These are phyloP conservation scores for Aristolochia fimbriata DNA, from an alignment of 164 flowering plant species.

Conservation along the genomic window DNA sequence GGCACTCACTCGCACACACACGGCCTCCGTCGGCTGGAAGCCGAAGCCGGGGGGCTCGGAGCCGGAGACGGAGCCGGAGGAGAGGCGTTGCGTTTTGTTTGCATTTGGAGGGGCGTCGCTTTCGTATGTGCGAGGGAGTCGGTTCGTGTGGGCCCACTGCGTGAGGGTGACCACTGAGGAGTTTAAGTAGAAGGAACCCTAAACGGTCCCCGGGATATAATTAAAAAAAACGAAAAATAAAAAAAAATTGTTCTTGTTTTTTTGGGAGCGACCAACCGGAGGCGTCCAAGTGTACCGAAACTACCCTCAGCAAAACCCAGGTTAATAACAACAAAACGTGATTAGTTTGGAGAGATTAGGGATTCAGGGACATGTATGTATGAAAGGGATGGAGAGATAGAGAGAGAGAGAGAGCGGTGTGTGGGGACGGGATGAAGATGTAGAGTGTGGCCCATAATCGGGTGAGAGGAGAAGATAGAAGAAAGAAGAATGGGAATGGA, in stretches of 20 bases:
- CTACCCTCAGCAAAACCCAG: too few species aligned
- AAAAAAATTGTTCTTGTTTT: too few species aligned
- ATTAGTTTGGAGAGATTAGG: neutral
- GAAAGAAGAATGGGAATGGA: neutral
- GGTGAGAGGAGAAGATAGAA: neutral
- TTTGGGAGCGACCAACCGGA: slow-evolving; percentile 34
- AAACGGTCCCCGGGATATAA: neutral
- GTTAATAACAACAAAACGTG: too few species aligned
- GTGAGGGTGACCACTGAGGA: slow-evolving; percentile 2
- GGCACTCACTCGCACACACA: too few species aligned
- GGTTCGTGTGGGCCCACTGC: slow-evolving; percentile 30
- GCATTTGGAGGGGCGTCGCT: slow-evolving; percentile 39
- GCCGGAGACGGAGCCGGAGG: too few species aligned
- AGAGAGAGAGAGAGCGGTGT: too few species aligned
- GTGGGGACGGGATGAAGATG: neutral
- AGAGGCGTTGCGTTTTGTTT: slow-evolving; percentile 6
- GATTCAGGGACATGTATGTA: neutral
- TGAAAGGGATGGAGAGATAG: neutral
- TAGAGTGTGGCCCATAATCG: neutral
- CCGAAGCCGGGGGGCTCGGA: too few species aligned
- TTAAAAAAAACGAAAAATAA: slow-evolving; percentile 6
- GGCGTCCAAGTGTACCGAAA: slow-evolving; percentile 2
- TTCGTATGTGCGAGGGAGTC: slow-evolving; percentile 20
- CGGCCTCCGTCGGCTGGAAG: too few species aligned
- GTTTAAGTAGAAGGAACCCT: neutral